Base-by-base conservation (phyloP, 1,284 basidiomycete genomes). In the Pyrrhoderma noxium region DNA sequence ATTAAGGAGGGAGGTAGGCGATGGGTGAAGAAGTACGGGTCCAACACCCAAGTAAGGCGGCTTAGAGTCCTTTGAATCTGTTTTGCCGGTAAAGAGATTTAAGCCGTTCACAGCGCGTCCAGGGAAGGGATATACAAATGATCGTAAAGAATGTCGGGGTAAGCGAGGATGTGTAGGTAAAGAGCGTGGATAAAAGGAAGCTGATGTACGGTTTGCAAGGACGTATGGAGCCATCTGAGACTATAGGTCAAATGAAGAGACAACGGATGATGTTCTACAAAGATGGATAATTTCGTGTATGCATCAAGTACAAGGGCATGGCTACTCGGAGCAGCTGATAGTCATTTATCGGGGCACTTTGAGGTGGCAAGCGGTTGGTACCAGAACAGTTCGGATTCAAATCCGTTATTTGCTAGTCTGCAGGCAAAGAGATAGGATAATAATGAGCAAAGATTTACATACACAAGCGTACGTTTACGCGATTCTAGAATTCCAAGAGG, bases 151-250 rank as follows among this genome's bases (percentile, higher is more conserved):
- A 31, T 34, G 49, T 18, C 31, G 25, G 8, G 38, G 19, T 25
- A 40, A 45, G 27, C 27, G 27, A 31, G 11, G 27, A 11, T 31
- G 27, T 31, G 27, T 21, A 37, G 45, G 19, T 36, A 47, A 16
- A 38, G 35, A 23, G 21, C 35, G 45, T 13, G 49, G 13, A n/a
- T 14, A 13, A 21, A 45, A 34, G 13, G 43, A 25, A 8, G 22
- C 42, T 39, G 21, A 19, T 25, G 52, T 53, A 19, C n/a, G 23
- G 23, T 49, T 45, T 42, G 46, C 42, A 48, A 25, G 46, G 39
- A 37, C 16, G 52, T 49, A 45, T 9, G 52, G 52, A 23, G 52
- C 52, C 52, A 53, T 53, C 13, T 22, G 25, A 23, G 35, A 31
- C 43, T 45, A 45, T 8, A 9, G 16, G 34, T 7, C 16, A 9